Conservation (phyloP, 192 early-diverging fungal genomes). For the Rhizoclosmatium globosum region DNA sequence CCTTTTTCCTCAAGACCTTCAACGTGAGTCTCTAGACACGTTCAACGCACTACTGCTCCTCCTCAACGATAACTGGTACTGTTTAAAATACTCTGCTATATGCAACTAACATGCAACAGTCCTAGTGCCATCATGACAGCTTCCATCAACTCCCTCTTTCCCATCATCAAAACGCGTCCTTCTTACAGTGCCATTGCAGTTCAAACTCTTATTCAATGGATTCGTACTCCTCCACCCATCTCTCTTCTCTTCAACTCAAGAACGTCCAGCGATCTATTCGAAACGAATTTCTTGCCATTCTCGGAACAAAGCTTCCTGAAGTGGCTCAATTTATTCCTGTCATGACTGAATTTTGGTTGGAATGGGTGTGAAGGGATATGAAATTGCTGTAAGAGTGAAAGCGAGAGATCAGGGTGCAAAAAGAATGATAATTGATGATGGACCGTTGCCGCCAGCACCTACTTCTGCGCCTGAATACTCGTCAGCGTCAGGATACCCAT, state of each 20-base stretch:
- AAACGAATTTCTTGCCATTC: conserved; percentile 45
- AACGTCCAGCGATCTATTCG: conserved; percentile 52
- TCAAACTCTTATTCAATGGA: conserved; percentile 40
- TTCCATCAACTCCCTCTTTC: conserved; percentile 48
- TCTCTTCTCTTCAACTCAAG: conserved; percentile 36
- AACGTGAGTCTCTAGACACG: conserved; percentile 39
- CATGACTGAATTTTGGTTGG: conserved; percentile 43
- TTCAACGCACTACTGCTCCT: conserved; percentile 34
- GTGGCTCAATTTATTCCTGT: conserved; percentile 23
- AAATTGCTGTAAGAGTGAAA: conserved; percentile 40
- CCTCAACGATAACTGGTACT: conserved; percentile 32
- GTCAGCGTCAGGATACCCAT: not conserved
- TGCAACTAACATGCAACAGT: conserved; percentile 21
- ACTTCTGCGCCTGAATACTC: not conserved
- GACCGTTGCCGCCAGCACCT: not conserved
- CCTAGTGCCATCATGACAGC: conserved; percentile 46
- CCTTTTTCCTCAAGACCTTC: conserved; percentile 38
- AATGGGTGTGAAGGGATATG: conserved; percentile 53
- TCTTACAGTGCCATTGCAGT: conserved; percentile 36
- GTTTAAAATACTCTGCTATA: not conserved
- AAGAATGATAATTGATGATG: conserved; percentile 18
- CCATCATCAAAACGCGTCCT: conserved; percentile 40
- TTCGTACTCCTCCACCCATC: not conserved
- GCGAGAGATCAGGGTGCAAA: conserved; percentile 22
- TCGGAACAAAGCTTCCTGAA: conserved; percentile 33